Percentiles rank a stretch among this genome's conserved stretches.
These are phyloP conservation scores for Gymnopus androsaceus DNA, from an alignment of 1,284 basidiomycete genomes.

Conservation along the genomic window DNA sequence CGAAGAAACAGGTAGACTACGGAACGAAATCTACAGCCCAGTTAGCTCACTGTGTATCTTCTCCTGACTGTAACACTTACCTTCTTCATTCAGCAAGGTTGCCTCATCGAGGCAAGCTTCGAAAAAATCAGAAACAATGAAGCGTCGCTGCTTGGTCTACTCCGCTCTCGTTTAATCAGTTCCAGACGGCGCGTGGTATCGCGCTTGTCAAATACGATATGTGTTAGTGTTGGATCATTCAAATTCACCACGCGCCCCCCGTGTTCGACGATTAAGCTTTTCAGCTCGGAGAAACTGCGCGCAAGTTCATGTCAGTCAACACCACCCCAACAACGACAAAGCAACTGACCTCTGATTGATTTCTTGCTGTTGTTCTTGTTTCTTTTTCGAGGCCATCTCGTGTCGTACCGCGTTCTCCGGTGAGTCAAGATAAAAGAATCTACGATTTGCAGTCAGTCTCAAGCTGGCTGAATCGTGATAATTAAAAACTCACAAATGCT, in stretches of 20 bases:
- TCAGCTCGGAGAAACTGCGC: constrained; percentile 63
- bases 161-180: constrained; percentile 42
- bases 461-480: not conserved
- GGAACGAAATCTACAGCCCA: too few relatives aligned
- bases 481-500: constrained; percentile 62
- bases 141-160: constrained; percentile 80
- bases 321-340: too few relatives aligned
- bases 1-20: too few relatives aligned
- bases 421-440: constrained; percentile 87
- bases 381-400: constrained; percentile 59
- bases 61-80: too few relatives aligned
- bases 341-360: constrained; percentile 52
- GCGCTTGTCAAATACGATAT: constrained; percentile 80
- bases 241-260: constrained; percentile 75
- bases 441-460: constrained; percentile 29
- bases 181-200: constrained; percentile 71
- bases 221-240: constrained; percentile 77
- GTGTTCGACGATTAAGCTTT: constrained; percentile 56
- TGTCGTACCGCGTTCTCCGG: constrained; percentile 69
- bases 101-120: constrained; percentile 77
- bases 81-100: constrained; percentile 80
- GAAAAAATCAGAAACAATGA: constrained; percentile 78
- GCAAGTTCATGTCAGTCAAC: too few relatives aligned
- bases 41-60: too few relatives aligned
- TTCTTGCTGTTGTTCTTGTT: constrained; percentile 51